A percentile compares a stretch with the other conserved stretches of the same genome.
Conservation (phyloP, 306 rosid species). For the Casuarina equisetifolia region DNA sequence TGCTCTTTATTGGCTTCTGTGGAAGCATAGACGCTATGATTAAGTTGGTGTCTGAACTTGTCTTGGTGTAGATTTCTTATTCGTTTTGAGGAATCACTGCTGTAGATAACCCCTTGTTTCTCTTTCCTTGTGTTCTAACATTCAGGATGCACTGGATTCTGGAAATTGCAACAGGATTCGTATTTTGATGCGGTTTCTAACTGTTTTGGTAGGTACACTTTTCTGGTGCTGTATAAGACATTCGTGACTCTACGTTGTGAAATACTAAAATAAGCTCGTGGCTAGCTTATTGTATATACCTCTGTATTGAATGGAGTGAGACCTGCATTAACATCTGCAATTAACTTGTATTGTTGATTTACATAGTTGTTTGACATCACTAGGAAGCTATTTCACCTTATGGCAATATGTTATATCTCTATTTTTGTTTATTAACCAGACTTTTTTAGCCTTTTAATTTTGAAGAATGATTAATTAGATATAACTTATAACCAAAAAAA, state of each 20-base stretch:
- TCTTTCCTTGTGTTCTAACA: slow-evolving; percentile 13
- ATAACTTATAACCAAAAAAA: neutral
- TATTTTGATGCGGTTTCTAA: slow-evolving; percentile 74
- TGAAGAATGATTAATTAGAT: neutral
- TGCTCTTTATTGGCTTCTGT: neutral
- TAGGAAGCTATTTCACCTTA: neutral
- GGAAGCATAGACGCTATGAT: neutral
- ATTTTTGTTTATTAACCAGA: neutral
- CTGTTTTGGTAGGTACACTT: slow-evolving; percentile 69
- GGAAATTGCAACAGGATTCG: slow-evolving; percentile 80
- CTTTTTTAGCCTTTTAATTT: neutral
- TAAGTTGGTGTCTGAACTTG: neutral
- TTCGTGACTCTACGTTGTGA: slow-evolving; percentile 6
- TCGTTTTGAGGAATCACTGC: neutral
- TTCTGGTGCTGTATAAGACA: neutral
- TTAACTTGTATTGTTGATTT: neutral
- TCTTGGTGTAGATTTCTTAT: slow-evolving; percentile 5
- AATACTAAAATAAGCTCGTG: neutral
- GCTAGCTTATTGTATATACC: neutral
- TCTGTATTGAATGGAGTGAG: neutral
- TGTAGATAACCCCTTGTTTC: neutral
- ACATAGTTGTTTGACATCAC: neutral
- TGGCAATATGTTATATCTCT: neutral
- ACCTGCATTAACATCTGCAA: neutral
- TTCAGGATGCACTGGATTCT: slow-evolving; percentile 75